Evolutionary conservation across 352 stramenopile genomes (phyloP), one percentile per base, ranked within the genome.

Genomic region (Saprolegnia parasitica): DNA sequence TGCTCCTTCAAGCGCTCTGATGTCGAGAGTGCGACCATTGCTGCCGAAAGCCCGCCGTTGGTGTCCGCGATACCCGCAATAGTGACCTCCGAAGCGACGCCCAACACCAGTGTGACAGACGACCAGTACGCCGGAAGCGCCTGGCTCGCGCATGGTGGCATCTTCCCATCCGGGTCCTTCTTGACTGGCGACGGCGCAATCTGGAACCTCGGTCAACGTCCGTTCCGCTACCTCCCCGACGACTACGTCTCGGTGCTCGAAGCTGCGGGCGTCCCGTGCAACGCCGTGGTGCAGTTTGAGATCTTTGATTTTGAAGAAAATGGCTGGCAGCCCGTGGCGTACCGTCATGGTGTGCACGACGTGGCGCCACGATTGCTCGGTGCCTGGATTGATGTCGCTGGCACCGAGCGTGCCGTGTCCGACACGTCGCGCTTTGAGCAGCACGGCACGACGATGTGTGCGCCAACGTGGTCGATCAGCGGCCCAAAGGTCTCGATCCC

Each of bases 181-280:
- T 39, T 52, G 5, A 61, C 42, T 4, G 63, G 42, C 11, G 82
- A 92, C 58, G 78, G 80, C 11, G 24, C 90, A 26, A 79, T 78
- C 10, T 92, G 84, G 84, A 92, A 92, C 68, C 80, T 92, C 67
- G 84, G 84, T 0, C 77, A 90, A 8, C 72, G 68, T 1, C 73
- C 79, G 29, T 89, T 92, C 21, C 21, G 26, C 0, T 46, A 70
- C 26, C 29, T 24, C 16, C 63, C 63, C 40, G 46, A 58, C 6
- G 63, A 24, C 24, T 70, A 61, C 52, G 32, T 70, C n/a, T 39
- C 63, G 20, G 55, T 70, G 18, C 1, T 42, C 20, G 21, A 60
- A n/a, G 42, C 45, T 8, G 61, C 72, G 1, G 71, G 57, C 4
- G 73, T 65, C 26, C 16, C 50, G 0, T 15, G 13, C 16, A 73